A percentile compares a stretch with the other conserved stretches of the same genome.
Conservation (phyloP, 164 flowering plant genomes). For the Piper betle region DNA sequence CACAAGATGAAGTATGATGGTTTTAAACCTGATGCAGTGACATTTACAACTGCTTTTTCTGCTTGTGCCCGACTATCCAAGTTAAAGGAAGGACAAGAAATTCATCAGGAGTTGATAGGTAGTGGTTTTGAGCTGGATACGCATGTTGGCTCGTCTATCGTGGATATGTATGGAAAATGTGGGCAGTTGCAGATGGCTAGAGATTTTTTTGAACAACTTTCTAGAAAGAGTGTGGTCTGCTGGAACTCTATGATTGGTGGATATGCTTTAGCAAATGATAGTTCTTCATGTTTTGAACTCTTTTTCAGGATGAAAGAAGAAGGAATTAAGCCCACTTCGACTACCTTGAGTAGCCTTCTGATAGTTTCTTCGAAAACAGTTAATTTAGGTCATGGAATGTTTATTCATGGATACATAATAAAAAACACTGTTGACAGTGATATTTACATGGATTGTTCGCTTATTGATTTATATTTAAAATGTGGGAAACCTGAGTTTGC, state of each 20-base stretch:
- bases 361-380: slow-evolving; percentile 45
- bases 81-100: slow-evolving; percentile 42
- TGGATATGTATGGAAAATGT: slow-evolving; percentile 67
- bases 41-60: slow-evolving; percentile 36
- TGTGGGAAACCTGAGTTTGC: slow-evolving; percentile 37
- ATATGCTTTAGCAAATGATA: slow-evolving; percentile 36
- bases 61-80: slow-evolving; percentile 42
- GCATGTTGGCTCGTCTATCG: slow-evolving; percentile 49
- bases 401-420: slow-evolving; percentile 50
- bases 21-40: slow-evolving; percentile 45
- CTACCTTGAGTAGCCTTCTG: slow-evolving; percentile 46
- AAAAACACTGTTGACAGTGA: slow-evolving; percentile 30
- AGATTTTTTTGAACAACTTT: slow-evolving; percentile 41
- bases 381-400: slow-evolving; percentile 36
- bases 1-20: slow-evolving; percentile 38
- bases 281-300: slow-evolving; percentile 35
- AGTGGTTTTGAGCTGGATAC: slow-evolving; percentile 31
- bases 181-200: slow-evolving; percentile 45
- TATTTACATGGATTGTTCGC: slow-evolving; percentile 26
- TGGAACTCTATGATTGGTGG: slow-evolving; percentile 65
- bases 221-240: slow-evolving; percentile 29
- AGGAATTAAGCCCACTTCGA: slow-evolving; percentile 31
- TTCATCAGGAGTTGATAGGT: slow-evolving; percentile 29
- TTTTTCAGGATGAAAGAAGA: slow-evolving; percentile 39
- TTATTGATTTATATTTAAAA: slow-evolving; percentile 59